Evolutionary conservation across 306 rosid species (phyloP).

Genomic region (Corylus americana): DNA sequence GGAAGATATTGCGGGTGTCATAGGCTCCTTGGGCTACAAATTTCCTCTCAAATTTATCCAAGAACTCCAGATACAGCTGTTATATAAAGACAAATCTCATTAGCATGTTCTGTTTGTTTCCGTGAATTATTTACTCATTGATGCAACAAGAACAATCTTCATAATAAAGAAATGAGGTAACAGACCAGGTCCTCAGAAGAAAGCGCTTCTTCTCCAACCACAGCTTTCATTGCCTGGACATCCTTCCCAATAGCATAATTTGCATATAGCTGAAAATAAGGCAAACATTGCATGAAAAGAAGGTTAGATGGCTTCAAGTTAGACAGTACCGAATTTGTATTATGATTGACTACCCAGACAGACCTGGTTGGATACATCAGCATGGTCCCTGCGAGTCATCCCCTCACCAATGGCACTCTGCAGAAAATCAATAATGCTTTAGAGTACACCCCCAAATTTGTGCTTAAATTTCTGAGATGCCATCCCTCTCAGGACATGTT

Average conservation of each 20-base stretch:
- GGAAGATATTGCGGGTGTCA: conserved; percentile 96
- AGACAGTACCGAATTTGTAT: not conserved
- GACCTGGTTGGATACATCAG: conserved; percentile 99
- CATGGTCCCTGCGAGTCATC: conserved; percentile 96
- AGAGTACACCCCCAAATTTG: conserved; percentile 3
- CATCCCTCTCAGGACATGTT: conserved; percentile 15
- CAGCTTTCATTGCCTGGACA: conserved; percentile 99
- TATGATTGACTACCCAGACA: conserved; percentile 20
- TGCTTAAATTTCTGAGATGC: conserved; percentile 11
- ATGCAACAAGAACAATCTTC: conserved; percentile 1
- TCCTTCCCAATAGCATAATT: conserved; percentile 99
- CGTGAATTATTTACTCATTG: conserved; percentile 1
- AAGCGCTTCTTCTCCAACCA: conserved; percentile 99
- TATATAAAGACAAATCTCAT: conserved; percentile 15
- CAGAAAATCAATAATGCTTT: conserved; percentile 33
- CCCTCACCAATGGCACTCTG: conserved; percentile 99
- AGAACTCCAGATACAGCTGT: conserved; percentile 96
- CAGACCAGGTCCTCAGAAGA: conserved; percentile 97
- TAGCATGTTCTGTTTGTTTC: conserved; percentile 25
- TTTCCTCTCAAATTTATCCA: conserved; percentile 99
- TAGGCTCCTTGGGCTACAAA: conserved; percentile 97
- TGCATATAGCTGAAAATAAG: conserved; percentile 79
- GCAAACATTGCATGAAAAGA: conserved; percentile 9
- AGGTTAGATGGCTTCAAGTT: conserved; percentile 24
- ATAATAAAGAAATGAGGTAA: conserved; percentile 13